Evolutionary conservation across 2,329 filamentous ascomycete species (phyloP), one percentile per base, ranked within the genome.

Genomic region (Phaeosphaeria sp.): DNA sequence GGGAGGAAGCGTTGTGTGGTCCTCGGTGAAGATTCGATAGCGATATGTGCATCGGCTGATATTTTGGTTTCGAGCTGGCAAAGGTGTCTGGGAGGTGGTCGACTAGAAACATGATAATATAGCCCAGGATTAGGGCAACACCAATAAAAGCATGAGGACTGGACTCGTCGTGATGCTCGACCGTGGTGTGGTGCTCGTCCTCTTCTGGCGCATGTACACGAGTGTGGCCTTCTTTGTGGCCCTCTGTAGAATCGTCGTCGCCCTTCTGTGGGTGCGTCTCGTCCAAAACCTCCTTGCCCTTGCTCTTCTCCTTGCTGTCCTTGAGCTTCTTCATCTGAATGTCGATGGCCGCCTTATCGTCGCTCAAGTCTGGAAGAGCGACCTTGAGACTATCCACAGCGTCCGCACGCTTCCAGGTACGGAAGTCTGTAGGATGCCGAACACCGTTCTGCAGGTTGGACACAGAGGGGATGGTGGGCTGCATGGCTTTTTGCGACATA

Each of bases 91-190:
- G 68, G 20, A 77, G 60, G 55, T 77, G 68, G 78, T 99, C 94
- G 71, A 99, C 90, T 21, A 99, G 85, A 73, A 97, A 98, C 95
- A 99, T 99, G 64, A 97, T 85, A 56, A 97, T 88, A 77, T 98
- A 99, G 13, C 95, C 95, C 17, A 91, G 81, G 54, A 96, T 87
- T 51, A 99, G 82, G 1, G 93, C 92, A 53, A 98, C 83, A 5
- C 95, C 95, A 57, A 99, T 90, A 78, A 91, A 95, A 83, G 76
- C 93, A 85, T 81, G 87, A 1, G 87, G 87, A 41, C 67, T 68
- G 2, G 65, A 54, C 3, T 58, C 62, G n/a, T 84, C 81, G 18
- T 80, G 72, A 27, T 81, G 73, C 22, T 72, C 71, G 39, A 68
- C 67, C 20, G 87, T 77, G 46, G 82, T 79, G 9, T 79, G 72